phyloP scores from a whole-genome alignment of 2,329 filamentous ascomycete species.

The Penicillium decumbens region DNA sequence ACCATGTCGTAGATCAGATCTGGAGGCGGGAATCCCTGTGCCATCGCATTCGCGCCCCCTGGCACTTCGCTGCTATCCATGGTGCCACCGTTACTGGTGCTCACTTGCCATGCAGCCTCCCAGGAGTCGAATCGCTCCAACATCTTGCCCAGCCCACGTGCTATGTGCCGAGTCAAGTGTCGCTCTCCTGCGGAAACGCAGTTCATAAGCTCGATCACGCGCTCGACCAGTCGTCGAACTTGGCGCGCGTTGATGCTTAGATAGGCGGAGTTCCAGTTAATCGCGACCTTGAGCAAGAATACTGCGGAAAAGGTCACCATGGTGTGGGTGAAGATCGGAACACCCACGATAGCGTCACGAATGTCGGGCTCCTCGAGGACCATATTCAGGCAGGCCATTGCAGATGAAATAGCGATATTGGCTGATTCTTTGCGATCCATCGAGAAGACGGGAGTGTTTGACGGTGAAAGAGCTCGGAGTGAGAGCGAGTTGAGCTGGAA shows the following conservation, averaged over 20 bases:
- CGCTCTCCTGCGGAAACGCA: constrained; percentile 41
- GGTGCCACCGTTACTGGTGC: constrained; percentile 9
- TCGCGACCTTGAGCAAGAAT: constrained; percentile 44
- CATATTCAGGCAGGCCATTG: constrained; percentile 46
- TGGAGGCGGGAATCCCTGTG: constrained; percentile 39
- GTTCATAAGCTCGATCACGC: constrained; percentile 40
- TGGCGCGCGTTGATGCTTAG: constrained; percentile 39
- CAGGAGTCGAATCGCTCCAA: constrained; percentile 40
- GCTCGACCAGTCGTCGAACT: constrained; percentile 37
- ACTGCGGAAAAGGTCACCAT: constrained; percentile 47
- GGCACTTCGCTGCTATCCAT: constrained; percentile 30
- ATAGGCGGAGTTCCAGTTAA: constrained; percentile 43
- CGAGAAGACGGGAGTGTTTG: constrained; percentile 40
- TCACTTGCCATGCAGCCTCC: constrained; percentile 33
- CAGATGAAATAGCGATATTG: constrained; percentile 47
- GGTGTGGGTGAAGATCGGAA: constrained; percentile 45
- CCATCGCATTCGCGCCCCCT: constrained; percentile 41
- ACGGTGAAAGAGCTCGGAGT: constrained; percentile 41
- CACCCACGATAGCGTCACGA: constrained; percentile 46
- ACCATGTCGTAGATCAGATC: constrained; percentile 44
- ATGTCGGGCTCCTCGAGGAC: constrained; percentile 48
- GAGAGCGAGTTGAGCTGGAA: constrained; percentile 49
- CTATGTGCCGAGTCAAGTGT: constrained; percentile 42
- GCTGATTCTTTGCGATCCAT: constrained; percentile 45
- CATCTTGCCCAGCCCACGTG: constrained; percentile 41